Percentiles rank a stretch among this genome's conserved stretches.
Evolutionary conservation across 2,329 filamentous ascomycete genomes (phyloP).

Genomic region (Sporothrix humicola): DNA sequence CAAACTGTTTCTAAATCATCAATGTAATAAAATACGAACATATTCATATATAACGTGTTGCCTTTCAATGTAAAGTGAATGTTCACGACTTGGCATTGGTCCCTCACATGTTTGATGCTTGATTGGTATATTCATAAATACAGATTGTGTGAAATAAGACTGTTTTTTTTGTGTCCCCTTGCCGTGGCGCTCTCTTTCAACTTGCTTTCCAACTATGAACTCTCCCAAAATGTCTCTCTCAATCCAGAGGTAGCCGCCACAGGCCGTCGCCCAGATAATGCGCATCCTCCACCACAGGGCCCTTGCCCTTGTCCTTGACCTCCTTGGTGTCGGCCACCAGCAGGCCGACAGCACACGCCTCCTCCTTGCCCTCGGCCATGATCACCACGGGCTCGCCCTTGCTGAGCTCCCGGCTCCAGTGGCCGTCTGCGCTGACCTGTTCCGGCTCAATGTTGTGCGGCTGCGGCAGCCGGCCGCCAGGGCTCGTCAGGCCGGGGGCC

Average conservation of each 20-base stretch:
- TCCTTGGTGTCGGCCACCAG: conserved; percentile 86
- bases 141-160: not conserved
- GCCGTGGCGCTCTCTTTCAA: not conserved
- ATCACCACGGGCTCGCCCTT: conserved; percentile 87
- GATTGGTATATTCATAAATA: conserved; percentile 14
- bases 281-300: conserved; percentile 88
- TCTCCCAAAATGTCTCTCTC: not conserved
- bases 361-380: conserved; percentile 89
- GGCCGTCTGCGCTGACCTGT: conserved; percentile 55
- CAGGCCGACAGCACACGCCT: conserved; percentile 86
- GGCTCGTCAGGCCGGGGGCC: conserved; percentile 88
- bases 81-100: not conserved
- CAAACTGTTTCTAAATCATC: not conserved
- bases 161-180: not conserved
- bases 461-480: conserved; percentile 78
- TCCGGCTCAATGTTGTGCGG: conserved; percentile 44
- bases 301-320: conserved; percentile 93
- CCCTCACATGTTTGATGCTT: not conserved
- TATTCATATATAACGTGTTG: no score
- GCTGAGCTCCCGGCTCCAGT: conserved; percentile 70
- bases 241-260: conserved; percentile 73
- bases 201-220: no score
- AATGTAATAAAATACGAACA: not conserved
- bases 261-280: conserved; percentile 94
- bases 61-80: not conserved